Base-by-base conservation (phyloP, 129 eudicot species). In the Flaveria bidentis region DNA sequence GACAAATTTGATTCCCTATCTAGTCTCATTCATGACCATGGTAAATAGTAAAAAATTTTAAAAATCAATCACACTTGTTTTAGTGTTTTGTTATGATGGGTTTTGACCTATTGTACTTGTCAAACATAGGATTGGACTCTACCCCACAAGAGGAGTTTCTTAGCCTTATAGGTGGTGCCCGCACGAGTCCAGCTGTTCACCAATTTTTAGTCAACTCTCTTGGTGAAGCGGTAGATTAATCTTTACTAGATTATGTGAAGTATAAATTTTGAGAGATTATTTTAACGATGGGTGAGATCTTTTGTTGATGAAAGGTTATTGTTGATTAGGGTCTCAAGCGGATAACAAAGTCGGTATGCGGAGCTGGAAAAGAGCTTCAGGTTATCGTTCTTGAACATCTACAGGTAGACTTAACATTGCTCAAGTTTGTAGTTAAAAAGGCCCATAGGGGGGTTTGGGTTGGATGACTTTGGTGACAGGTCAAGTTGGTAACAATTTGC, bases 111-210 rank as follows among this genome's bases (percentile, higher is more conserved):
- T 79, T 12, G 73, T 62, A 57, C 65, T 62, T 45, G 56, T 73
- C 15, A 17, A 65, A 44, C 81, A 51, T 82, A 95, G 99, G 97
- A 76, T 78, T 95, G 76, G 96, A 91, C 71, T 89, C 97, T 23
- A 89, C 94, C 62, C 94, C 99, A 69, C 96, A 91, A 80, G 97
- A 95, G 82, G 99, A 95, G 89, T 88, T 95, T 77, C 89, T 91
- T 58, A 91, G 96, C 84, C 89, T 95, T 62, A 85, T 95, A 82
- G 96, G 96, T 73, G 99, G 99, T 61, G 97, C 99, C 67, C 89
- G 96, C 55, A 91, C 97, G 44, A 95, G 97, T 85, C 96, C 99
- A 41, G 87, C 97, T 47, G 85, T 91, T 80, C 99, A 95, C 82
- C 99, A 95, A 63, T 95, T 95, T 89, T 75, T 95, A 76, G 92